Evolutionary conservation across 2,329 filamentous ascomycete species (phyloP), one percentile per base, ranked within the genome.

Genomic region (Hypocrella siamensis): DNA sequence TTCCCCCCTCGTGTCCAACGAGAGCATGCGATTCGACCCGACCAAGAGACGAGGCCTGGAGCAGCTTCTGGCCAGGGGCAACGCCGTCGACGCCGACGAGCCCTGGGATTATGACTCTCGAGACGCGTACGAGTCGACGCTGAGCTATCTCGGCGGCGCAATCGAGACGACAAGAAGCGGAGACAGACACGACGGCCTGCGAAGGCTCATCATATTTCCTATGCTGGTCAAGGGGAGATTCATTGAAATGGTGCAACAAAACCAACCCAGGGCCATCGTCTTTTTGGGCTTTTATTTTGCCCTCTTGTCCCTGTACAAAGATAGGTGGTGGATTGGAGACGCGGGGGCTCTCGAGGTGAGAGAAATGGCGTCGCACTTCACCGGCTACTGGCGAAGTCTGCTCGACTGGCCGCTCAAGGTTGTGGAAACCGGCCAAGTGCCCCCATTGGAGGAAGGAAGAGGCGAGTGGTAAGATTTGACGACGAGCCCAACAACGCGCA

Each of bases 81-180:
- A 24, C 6, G 28, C 30, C 8, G 33, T 36, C 4, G 35, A 40
- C n/a, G 35, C 25, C n/a, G 30, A 34, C 3, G 40, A 42, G 27
- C 33, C 36, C 15, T 42, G 40, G 40, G 38, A 42, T 17, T 5
- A 15, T 11, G 39, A 41, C 25, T 37, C 36, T 11, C 39, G 28
- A 22, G 35, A 42, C 19, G 40, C 39, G 14, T 42, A 41, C 12
- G 37, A 37, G 25, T 38, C 37, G 4, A 41, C 39, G 11, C 27
- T 42, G 19, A 37, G 39, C 34, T 42, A 40, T 25, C 28, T 42
- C 4, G 40, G 40, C 5, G 35, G 40, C 2, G 28, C 36, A 14
- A 19, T 38, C 18, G 31, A 32, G 10, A 31, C 25, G 12, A 30
- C 25, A 7, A 19, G 31, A 21, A 27, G 12, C 18, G 30, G 33